A percentile compares a stretch with the other conserved stretches of the same genome.
These are phyloP conservation scores for Mucor circinelloides DNA, from an alignment of 371 early-diverging fungal species.

Conservation along the genomic window DNA sequence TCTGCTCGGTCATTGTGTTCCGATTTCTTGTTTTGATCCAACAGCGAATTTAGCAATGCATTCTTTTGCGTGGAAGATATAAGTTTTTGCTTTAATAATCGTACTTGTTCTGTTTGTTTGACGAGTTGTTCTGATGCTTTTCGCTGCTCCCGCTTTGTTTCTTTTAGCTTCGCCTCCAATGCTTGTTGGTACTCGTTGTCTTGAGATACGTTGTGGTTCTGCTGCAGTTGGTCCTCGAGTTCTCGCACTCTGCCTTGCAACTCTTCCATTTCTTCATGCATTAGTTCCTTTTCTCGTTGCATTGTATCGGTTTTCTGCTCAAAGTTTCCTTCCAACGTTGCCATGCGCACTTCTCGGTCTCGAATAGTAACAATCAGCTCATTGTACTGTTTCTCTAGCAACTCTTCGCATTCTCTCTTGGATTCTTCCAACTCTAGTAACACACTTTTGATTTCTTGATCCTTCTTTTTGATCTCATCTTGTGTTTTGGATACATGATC, in stretches of 20 bases:
- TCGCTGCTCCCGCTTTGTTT: constrained; percentile 20
- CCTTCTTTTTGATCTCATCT: constrained; percentile 12
- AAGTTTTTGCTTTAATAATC: constrained; percentile 29
- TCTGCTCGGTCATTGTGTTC: constrained; percentile 12
- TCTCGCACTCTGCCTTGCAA: constrained; percentile 17
- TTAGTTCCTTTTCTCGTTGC: constrained; percentile 33
- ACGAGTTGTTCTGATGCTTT: constrained; percentile 29
- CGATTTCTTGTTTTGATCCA: constrained; percentile 22
- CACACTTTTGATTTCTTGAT: constrained; percentile 21
- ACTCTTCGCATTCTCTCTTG: constrained; percentile 20
- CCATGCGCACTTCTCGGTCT: constrained; percentile 44
- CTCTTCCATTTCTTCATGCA: constrained; percentile 42
- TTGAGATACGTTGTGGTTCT: constrained; percentile 23
- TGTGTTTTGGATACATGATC: constrained; percentile 13
- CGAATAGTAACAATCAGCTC: constrained; percentile 31
- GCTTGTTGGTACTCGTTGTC: constrained; percentile 9
- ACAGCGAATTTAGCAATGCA: constrained; percentile 15
- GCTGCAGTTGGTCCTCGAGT: constrained; percentile 16
- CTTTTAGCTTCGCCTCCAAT: constrained; percentile 22
- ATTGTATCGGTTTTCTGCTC: constrained; percentile 38
- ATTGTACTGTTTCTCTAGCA: constrained; percentile 31
- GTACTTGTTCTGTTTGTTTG: constrained; percentile 19
- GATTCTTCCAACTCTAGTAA: constrained; percentile 13
- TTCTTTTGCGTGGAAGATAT: constrained; percentile 22
- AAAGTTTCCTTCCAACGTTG: constrained; percentile 37